Evolutionary conservation across 768 basidiomycete species (phyloP).

Genomic region (Sistotremastrum niveocremeum): DNA sequence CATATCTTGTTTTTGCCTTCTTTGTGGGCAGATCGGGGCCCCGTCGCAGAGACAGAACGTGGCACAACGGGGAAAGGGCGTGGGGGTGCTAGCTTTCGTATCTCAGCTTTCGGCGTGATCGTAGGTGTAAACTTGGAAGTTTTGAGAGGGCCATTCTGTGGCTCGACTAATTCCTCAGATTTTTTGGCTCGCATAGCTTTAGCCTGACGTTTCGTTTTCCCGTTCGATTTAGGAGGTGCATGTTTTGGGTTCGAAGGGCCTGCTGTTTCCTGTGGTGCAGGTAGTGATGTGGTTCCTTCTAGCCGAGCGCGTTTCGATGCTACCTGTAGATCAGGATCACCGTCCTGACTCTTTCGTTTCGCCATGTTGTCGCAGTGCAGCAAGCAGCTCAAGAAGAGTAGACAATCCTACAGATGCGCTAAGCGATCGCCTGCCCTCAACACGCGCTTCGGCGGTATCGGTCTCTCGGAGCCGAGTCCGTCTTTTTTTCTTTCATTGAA

Average conservation of each 20-base stretch:
- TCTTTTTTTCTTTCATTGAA: neutral
- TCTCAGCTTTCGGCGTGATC: conserved; percentile 5
- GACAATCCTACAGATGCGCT: too few species aligned
- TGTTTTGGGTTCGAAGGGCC: too few species aligned
- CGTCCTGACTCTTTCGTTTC: conserved; percentile 1
- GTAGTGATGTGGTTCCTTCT: too few species aligned
- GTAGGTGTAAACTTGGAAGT: too few species aligned
- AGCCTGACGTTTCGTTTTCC: conserved; percentile 12
- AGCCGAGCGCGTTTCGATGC: too few species aligned
- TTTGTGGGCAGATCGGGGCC: conserved; percentile 62
- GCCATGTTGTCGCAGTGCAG: neutral
- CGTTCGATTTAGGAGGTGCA: too few species aligned
- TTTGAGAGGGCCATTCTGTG: conserved; percentile 5
- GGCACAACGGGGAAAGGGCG: conserved; percentile 70
- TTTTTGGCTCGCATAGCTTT: neutral
- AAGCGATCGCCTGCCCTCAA: neutral
- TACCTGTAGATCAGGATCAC: neutral
- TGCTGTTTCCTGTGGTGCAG: too few species aligned
- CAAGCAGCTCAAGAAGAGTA: neutral
- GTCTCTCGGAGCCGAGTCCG: conserved; percentile 1
- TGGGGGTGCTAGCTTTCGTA: conserved; percentile 57
- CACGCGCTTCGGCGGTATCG: neutral
- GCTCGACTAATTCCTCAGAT: neutral
- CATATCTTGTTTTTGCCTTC: conserved; percentile 78
- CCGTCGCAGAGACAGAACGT: conserved; percentile 61